Percentiles rank a stretch among this genome's conserved stretches.
phyloP scores from a whole-genome alignment of 768 basidiomycete species.

The Tubosaeta sp. region DNA sequence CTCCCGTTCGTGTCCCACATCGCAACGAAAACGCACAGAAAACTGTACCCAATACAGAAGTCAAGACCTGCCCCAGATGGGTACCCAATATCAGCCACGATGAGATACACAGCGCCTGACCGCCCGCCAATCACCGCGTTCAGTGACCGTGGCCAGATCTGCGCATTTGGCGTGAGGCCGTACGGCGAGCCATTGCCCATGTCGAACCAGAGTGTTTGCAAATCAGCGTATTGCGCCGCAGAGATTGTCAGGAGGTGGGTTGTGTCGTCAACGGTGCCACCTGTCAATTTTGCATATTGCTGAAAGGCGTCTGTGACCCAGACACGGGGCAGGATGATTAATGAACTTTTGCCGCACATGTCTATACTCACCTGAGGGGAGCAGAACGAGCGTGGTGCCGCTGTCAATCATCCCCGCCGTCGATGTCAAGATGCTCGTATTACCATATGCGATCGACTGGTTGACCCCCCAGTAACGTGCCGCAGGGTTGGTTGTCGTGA shows the following conservation, averaged over 20 bases:
- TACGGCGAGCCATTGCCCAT: conserved; percentile 15
- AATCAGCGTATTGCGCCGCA: conserved; percentile 16
- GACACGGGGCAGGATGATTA: background rate
- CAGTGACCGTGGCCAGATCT: conserved; percentile 28
- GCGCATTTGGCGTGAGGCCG: conserved; percentile 21
- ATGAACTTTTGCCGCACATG: background rate
- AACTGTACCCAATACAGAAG: conserved; percentile 13
- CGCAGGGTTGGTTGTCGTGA: conserved; percentile 23
- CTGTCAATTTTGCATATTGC: conserved; percentile 20
- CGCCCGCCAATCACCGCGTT: conserved; percentile 24
- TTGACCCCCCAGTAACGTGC: conserved; percentile 31
- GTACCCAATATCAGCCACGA: conserved; percentile 15
- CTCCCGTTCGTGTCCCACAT: background rate
- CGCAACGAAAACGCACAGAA: background rate
- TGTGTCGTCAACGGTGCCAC: conserved; percentile 17
- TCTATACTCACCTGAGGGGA: conserved; percentile 17
- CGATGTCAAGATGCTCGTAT: conserved; percentile 14
- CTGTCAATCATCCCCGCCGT: conserved; percentile 34
- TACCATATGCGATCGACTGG: conserved; percentile 28
- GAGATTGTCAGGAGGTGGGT: conserved; percentile 27
- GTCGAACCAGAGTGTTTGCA: conserved; percentile 24
- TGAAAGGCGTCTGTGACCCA: conserved; percentile 21
- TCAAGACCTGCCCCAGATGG: conserved; percentile 13
- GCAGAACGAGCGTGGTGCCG: conserved; percentile 26
- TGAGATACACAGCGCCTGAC: conserved; percentile 19